Conservation (phyloP, 2,329 filamentous ascomycete genomes). For the Fusarium tuaranense region DNA sequence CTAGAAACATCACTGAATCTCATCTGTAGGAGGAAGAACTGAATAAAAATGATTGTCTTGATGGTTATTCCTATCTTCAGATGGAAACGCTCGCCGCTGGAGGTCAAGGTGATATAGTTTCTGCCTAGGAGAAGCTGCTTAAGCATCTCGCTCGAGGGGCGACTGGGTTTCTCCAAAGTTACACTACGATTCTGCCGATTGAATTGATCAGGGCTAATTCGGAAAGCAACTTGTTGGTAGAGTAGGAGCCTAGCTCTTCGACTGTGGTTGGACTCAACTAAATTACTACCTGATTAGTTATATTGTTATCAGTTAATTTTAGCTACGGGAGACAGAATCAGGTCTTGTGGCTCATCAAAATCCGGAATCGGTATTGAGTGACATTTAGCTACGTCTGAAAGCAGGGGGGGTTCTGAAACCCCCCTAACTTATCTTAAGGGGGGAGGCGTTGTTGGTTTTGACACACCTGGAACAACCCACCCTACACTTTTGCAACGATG, state of each 20-base stretch:
- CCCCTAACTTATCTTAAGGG: not conserved
- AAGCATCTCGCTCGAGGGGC: not conserved
- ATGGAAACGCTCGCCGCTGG: not conserved
- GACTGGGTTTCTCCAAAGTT: not conserved
- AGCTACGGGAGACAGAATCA: not conserved
- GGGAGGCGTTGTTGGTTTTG: not conserved
- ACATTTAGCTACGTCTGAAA: too few species aligned
- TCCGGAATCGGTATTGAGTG: not conserved
- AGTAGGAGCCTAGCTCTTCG: not conserved
- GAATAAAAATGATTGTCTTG: not conserved
- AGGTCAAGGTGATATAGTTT: not conserved
- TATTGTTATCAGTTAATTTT: not conserved
- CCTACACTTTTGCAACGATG: not conserved
- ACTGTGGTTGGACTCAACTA: not conserved
- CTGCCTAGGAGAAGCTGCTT: not conserved
- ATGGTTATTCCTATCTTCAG: not conserved
- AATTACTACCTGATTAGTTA: not conserved
- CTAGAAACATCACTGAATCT: not conserved
- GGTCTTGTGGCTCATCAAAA: not conserved
- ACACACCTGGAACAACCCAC: not conserved
- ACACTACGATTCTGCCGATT: not conserved
- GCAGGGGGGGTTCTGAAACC: too few species aligned
- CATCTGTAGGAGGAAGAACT: not conserved
- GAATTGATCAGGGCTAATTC: not conserved
- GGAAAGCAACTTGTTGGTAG: not conserved